Conservation (phyloP, 83 land plant genomes). For the Picea mariana region DNA sequence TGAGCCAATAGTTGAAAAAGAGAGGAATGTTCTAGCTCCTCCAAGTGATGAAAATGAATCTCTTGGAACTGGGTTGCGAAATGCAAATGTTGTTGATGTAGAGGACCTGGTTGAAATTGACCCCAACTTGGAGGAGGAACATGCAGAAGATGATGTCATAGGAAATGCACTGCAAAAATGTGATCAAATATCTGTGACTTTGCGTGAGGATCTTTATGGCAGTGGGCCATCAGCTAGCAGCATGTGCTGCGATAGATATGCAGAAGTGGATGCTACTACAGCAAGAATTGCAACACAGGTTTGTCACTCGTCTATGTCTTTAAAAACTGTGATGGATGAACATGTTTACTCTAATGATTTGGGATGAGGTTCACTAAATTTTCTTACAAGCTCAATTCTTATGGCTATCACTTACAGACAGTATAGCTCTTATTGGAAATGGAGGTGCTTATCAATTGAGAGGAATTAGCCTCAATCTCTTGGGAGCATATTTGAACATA, state of each 20-base stretch:
- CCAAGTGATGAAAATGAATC: slow-evolving; percentile 16
- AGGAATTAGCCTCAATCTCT: not conserved
- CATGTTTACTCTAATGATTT: not conserved
- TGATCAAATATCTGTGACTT: slow-evolving; percentile 74
- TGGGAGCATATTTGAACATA: too few relatives aligned
- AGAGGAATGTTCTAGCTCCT: slow-evolving; percentile 13
- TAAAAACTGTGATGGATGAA: not conserved
- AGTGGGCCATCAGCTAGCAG: slow-evolving; percentile 27
- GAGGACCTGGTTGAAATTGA: slow-evolving; percentile 29
- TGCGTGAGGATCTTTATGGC: slow-evolving; percentile 76
- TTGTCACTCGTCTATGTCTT: not conserved
- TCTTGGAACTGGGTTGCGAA: not conserved
- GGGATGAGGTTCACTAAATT: not conserved
- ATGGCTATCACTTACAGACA: not conserved
- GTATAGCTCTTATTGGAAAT: not conserved
- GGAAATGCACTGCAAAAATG: slow-evolving; percentile 85
- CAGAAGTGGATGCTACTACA: slow-evolving; percentile 76
- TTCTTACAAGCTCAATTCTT: not conserved
- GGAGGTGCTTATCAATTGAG: not conserved
- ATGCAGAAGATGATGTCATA: slow-evolving; percentile 71
- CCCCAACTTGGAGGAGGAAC: slow-evolving; percentile 20
- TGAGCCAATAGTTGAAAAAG: slow-evolving; percentile 24
- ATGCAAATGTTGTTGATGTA: slow-evolving; percentile 15
- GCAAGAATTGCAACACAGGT: slow-evolving; percentile 93
- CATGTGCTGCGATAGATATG: slow-evolving; percentile 57